Evolutionary conservation across 129 eudicot genomes (phyloP), one percentile per base, ranked within the genome.

Genomic region (Oenanthe sinensis): DNA sequence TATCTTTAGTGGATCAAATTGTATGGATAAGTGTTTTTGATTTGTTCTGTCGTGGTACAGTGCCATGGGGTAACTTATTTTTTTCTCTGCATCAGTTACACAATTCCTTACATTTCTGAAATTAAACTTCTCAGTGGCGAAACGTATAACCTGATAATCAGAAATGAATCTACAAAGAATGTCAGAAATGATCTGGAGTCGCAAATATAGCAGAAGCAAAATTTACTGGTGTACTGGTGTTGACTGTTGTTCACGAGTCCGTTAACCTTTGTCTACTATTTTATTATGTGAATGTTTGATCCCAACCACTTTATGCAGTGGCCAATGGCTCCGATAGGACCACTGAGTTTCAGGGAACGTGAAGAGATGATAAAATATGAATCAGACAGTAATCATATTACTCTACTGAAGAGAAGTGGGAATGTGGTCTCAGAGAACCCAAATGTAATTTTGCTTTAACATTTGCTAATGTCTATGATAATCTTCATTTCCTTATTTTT

Each of bases 251-350:
- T 54, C 26, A 54, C 26, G 1, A 54, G 62, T 55, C 65, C 8
- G 28, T 55, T 55, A 8, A 12, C 12, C 8, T 28, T 36, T 16
- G 9, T 69, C n/a, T 69, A 36, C 39, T 69, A 22, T 45, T 73
- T 47, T 44, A n/a, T 30, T 24, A 45, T 44, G 30, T 45, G 40
- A 73, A 73, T 28, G 28, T 11, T 44, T 24, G 45, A 74, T 46
- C 13, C 77, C 19, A 1, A 45, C 39, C 39, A 46, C 50, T 74
- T 42, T 33, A 6, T 74, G 62, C 77, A 74, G 77, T 74, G 77
- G 77, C 58, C 77, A 46, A 44, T n/a, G 68, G 33, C 15, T 22
- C 67, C 5, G 63, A 11, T 40, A 4, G 9, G 10, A 6, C 36
- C 37, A 9, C 52, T 5, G 36, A 73, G 76, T 73, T 73, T 73